phyloP scores from a whole-genome alignment of 441 rosid species.

The Populus hybrid region DNA sequence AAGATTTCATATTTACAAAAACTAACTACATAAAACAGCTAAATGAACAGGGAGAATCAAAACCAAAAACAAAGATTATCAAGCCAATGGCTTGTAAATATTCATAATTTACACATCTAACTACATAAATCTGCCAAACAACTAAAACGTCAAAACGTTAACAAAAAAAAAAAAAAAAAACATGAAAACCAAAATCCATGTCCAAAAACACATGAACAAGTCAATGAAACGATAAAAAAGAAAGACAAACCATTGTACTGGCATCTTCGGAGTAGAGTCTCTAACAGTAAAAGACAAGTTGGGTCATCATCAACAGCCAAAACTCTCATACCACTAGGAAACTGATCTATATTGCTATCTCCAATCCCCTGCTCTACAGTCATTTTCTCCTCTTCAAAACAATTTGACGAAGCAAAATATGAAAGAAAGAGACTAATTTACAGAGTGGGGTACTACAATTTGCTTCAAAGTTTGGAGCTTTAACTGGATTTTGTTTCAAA shows the following conservation, averaged over 20 bases:
- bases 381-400: slow-evolving; percentile 33
- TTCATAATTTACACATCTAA: neutral
- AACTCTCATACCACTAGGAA: slow-evolving; percentile 86
- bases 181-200: slow-evolving; percentile 12
- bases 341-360: slow-evolving; percentile 41
- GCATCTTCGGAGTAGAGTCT: slow-evolving; percentile 69
- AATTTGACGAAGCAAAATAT: slow-evolving; percentile 8
- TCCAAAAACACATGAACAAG: slow-evolving; percentile 10
- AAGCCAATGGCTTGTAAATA: neutral
- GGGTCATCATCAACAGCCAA: slow-evolving; percentile 96
- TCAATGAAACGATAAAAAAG: neutral
- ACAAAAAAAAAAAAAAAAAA: neutral
- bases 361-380: slow-evolving; percentile 44
- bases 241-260: slow-evolving; percentile 59
- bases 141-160: slow-evolving; percentile 5
- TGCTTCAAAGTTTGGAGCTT: neutral
- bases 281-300: slow-evolving; percentile 63
- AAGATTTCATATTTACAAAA: slow-evolving; percentile 6
- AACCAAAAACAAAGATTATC: neutral
- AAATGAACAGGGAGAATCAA: neutral
- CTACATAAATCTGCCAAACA: slow-evolving; percentile 3
- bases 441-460: neutral
- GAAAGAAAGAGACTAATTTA: neutral
- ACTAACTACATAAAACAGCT: neutral
- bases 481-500: neutral